Conservation (phyloP, 495 filamentous ascomycete genomes). For the Penicillium argentinense region DNA sequence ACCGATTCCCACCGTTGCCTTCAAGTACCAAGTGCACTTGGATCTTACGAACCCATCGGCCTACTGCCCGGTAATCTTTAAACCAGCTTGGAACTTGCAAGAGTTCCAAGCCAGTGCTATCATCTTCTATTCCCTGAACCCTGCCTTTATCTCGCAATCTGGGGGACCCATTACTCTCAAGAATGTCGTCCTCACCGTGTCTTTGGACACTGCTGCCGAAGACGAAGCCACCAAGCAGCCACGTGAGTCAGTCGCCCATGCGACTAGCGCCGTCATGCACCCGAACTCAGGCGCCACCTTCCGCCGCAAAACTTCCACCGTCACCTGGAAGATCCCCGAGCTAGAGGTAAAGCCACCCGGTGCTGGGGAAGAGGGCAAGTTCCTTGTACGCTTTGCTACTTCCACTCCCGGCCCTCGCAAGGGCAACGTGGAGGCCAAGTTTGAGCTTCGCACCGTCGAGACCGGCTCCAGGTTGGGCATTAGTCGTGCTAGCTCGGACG, state of each 20-base stretch:
- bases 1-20: conserved; percentile 69
- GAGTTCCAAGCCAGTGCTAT: conserved; percentile 79
- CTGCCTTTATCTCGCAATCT: conserved; percentile 52
- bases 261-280: conserved; percentile 47
- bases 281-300: conserved; percentile 61
- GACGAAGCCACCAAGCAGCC: conserved; percentile 44
- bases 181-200: conserved; percentile 79
- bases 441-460: conserved; percentile 64
- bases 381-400: conserved; percentile 76
- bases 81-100: conserved; percentile 80
- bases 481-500: conserved; percentile 30
- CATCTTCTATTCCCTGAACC: conserved; percentile 84
- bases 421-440: conserved; percentile 76
- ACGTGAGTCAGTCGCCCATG: conserved; percentile 41
- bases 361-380: conserved; percentile 54
- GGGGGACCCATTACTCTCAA: conserved; percentile 60
- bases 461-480: conserved; percentile 64
- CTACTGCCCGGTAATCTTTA: conserved; percentile 78
- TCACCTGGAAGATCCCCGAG: conserved; percentile 89
- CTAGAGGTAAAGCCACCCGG: conserved; percentile 52
- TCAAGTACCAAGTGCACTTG: conserved; percentile 92
- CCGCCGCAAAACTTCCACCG: conserved; percentile 79
- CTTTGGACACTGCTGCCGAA: conserved; percentile 59
- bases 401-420: conserved; percentile 74
- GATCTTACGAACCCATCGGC: conserved; percentile 59